These are phyloP conservation scores for Pseudoturritis turrita DNA, from an alignment of 345 rosid species.

Conservation along the genomic window DNA sequence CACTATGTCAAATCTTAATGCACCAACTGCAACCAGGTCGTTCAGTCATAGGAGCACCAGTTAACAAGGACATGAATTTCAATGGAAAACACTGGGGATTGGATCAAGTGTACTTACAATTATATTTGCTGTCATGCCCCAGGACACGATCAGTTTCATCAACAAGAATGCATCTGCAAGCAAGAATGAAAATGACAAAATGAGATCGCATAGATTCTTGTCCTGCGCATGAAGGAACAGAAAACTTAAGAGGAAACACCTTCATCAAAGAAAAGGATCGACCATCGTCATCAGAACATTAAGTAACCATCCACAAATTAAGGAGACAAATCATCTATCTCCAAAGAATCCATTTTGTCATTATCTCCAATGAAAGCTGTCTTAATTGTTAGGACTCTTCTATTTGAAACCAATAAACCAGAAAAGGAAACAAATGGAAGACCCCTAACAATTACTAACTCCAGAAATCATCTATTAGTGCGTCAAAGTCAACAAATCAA, in stretches of 20 bases:
- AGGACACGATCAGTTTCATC: constrained; percentile 78
- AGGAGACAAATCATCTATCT: not conserved
- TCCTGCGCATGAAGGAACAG: not conserved
- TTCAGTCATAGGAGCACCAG: not conserved
- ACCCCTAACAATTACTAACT: not conserved
- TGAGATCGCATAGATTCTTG: too few species aligned
- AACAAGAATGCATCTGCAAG: constrained; percentile 92
- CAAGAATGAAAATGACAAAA: not conserved
- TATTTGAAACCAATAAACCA: too few species aligned
- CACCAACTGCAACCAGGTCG: not conserved
- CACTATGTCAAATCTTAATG: not conserved
- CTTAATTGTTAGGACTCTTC: too few species aligned
- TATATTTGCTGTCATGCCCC: constrained; percentile 89
- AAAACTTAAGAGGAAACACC: not conserved
- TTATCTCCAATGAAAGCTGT: too few species aligned
- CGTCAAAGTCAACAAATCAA: not conserved
- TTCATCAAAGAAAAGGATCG: not conserved
- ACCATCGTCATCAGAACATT: not conserved
- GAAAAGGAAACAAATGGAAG: not conserved
- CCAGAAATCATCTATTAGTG: not conserved
- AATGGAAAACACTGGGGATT: not conserved
- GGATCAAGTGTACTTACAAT: constrained; percentile 49
- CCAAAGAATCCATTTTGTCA: not conserved
- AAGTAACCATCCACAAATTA: too few species aligned
- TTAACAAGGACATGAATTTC: not conserved